A percentile compares a stretch with the other conserved stretches of the same genome.
Evolutionary conservation across 2,329 filamentous ascomycete species (phyloP).

Genomic region (Cryphonectria parasitica): DNA sequence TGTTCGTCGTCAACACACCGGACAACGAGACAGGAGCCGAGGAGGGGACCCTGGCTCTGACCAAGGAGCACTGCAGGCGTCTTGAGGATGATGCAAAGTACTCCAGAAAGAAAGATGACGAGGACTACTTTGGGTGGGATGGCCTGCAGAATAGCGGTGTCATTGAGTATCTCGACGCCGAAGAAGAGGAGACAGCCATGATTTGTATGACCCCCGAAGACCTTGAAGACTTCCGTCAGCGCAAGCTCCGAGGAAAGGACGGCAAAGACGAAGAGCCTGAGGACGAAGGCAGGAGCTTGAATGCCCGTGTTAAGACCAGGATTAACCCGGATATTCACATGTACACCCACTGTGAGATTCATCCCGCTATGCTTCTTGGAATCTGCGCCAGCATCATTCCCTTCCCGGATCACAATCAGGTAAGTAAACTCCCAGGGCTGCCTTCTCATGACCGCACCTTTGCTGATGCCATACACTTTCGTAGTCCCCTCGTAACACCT

Average conservation of each 20-base stretch:
- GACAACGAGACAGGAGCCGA: constrained; percentile 66
- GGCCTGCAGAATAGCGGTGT: constrained; percentile 82
- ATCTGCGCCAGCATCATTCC: constrained; percentile 99
- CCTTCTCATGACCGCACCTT: neutral
- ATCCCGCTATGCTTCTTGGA: constrained; percentile 97
- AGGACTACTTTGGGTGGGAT: constrained; percentile 80
- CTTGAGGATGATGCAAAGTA: constrained; percentile 70
- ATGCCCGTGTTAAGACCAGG: constrained; percentile 85
- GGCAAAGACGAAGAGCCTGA: constrained; percentile 67
- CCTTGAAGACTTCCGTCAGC: constrained; percentile 74
- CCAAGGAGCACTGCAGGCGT: constrained; percentile 76
- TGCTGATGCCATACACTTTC: constrained; percentile 41
- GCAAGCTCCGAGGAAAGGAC: constrained; percentile 68
- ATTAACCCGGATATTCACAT: constrained; percentile 86
- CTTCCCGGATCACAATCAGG: constrained; percentile 97
- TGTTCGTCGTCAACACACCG: constrained; percentile 93
- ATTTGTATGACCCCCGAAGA: constrained; percentile 99
- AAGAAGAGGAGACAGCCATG: constrained; percentile 98
- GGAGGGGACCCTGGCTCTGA: constrained; percentile 77
- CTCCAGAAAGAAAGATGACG: constrained; percentile 62
- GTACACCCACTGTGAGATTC: constrained; percentile 98
- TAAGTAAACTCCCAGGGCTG: constrained; percentile 42
- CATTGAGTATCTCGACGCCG: constrained; percentile 94
- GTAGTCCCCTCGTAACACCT: constrained; percentile 97
- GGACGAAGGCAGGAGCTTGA: constrained; percentile 71